Base-by-base conservation (phyloP, 345 rosid genomes). In the Isatis tinctoria region DNA sequence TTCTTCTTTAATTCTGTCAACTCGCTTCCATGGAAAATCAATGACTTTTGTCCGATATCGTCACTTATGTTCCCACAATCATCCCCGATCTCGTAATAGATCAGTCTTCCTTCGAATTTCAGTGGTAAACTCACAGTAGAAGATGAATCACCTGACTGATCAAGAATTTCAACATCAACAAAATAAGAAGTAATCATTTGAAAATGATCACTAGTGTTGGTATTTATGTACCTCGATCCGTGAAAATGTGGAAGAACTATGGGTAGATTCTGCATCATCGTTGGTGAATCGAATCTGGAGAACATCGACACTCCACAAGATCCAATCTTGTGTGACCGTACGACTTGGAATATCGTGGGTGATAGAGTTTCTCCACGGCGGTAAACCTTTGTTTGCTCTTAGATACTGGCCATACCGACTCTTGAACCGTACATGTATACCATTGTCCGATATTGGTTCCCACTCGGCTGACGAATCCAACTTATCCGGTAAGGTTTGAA, bases 311-410 rank as follows among this genome's bases (percentile, higher is more conserved):
- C 66, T 82, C 98, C 97, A 93, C 30, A 90, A 66, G 32, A 88
- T 17, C 97, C 98, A 93, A 44, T 87, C 87, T 43, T 80, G 83
- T 2, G 91, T 84, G 0, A 81, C 26, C 10, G 82, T 63, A 24
- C 95, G 82, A 30, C 81, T 86, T 8, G 96, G 85, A 20, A 84
- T 75, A 17, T 88, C 97, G 51, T 90, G 97, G 0, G 93, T 87
- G 60, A 88, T 61, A 3, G 87, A 84, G 66, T 90, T 85, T 78
- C 96, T 84, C 98, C 97, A 88, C 0, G 96, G 97, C 0, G 96
- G 96, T 6, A 88, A 10, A 5, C 90, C 86, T 1, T 84, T 87
- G 32, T 90, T 87, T 1, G 93, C 98, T 0, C 90, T 84, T 60
- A 93, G 69, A 57, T 37, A 88, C 47, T 80, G 78, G 13, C 97